Base-by-base conservation (phyloP, 257 asterid species). In the Salvia miltiorrhiza region DNA sequence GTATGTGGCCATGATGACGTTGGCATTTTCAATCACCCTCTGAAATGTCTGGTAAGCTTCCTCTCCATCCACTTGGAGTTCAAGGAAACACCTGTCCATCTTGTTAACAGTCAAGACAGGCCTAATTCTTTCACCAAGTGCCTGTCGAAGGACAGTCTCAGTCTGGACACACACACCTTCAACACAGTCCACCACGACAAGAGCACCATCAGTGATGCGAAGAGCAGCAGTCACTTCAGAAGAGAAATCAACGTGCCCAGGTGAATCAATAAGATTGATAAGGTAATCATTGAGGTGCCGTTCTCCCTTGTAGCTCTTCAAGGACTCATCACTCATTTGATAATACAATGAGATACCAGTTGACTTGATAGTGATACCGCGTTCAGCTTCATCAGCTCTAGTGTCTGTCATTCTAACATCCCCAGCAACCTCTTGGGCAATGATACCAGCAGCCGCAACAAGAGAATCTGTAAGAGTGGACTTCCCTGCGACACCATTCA, bases 361-460 rank as follows among this genome's bases (percentile, higher is more conserved):
- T 13, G 88, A 83, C 76, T 83, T 80, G 12, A 80, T 84, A 3
- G 88, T 83, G 73, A 83, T 83, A 21, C 88, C 86, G 17, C 84
- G 80, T 53, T 83, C 88, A 3, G 88, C 88, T 78, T 83, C 88
- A 67, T 83, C 88, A 5, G 85, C 85, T 37, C 86, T 80, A 24
- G 89, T 84, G 81, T 84, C 85, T 0, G 83, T 64, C 58, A 64
- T 64, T 64, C 70, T 45, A 23, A 64, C 70, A 47, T 64, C 70
- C 9, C 70, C 70, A 28, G 70, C 58, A 64, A 30, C 70, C 45
- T 64, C 70, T 64, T 64, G 58, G 58, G 70, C 70, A 44, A 64
- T 64, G 5, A 64, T 64, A 26, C 70, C 70, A 4, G 70, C 70
- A 64, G 70, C 70, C 2, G 70, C 70, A 11, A 64, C 70, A 64